Evolutionary conservation across 2,329 filamentous ascomycete species (phyloP).

Genomic region (Monilinia fructicola): DNA sequence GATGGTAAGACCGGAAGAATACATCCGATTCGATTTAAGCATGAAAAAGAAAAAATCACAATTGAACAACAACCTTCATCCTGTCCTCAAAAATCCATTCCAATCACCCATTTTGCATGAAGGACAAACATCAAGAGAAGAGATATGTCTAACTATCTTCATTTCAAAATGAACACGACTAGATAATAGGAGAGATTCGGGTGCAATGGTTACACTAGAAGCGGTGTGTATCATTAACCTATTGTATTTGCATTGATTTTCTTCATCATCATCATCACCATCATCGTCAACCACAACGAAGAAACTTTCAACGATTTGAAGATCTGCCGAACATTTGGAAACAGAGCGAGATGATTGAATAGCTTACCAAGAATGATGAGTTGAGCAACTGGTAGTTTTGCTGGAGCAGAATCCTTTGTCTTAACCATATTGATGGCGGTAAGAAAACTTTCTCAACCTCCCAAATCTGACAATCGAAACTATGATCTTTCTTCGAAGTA

Average conservation of each 20-base stretch:
- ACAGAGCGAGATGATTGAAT: neutral
- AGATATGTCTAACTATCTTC: neutral
- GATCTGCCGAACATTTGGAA: conserved; percentile 15
- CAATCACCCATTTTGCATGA: conserved; percentile 10
- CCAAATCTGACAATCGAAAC: neutral
- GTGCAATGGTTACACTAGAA: neutral
- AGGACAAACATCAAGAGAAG: neutral
- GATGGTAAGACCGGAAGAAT: neutral
- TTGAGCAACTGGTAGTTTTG: conserved; percentile 73
- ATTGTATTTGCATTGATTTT: neutral
- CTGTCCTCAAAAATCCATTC: neutral
- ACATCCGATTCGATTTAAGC: neutral
- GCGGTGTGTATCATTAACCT: no score
- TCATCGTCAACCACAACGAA: neutral
- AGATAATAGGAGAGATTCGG: neutral
- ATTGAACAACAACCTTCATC: neutral
- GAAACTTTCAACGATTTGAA: conserved; percentile 23
- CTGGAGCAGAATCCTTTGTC: conserved; percentile 40
- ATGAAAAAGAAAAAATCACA: neutral
- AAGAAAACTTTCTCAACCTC: conserved; percentile 4
- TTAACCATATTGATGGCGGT: conserved; percentile 27
- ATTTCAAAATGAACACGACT: neutral
- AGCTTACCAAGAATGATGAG: conserved; percentile 71
- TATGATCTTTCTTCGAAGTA: neutral
- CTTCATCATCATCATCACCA: neutral